A percentile compares a stretch with the other conserved stretches of the same genome.
phyloP scores from a whole-genome alignment of 1,284 basidiomycete genomes.

The Fomitopsis betulina region DNA sequence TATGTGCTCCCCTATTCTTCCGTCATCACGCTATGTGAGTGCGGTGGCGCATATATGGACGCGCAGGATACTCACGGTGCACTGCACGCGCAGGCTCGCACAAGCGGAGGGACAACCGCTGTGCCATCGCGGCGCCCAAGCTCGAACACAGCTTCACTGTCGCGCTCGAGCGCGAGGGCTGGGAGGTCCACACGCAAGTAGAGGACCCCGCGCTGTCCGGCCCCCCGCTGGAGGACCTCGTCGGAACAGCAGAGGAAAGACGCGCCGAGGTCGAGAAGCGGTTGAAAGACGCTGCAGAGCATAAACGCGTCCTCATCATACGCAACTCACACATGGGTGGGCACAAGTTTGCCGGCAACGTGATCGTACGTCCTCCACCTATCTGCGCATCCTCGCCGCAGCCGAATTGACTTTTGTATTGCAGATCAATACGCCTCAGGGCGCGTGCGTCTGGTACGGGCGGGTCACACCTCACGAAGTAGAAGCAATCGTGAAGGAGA shows the following conservation, averaged over 20 bases:
- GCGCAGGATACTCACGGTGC: not conserved
- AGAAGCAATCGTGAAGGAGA: constrained; percentile 82
- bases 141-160: constrained; percentile 68
- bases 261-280: constrained; percentile 41
- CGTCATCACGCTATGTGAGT: constrained; percentile 78
- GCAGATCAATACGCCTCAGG: constrained; percentile 84
- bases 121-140: constrained; percentile 80
- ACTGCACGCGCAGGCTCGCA: constrained; percentile 69
- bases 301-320: constrained; percentile 69
- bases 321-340: constrained; percentile 88
- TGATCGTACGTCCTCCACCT: constrained; percentile 57
- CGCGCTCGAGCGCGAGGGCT: constrained; percentile 60
- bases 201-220: constrained; percentile 59
- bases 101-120: constrained; percentile 87
- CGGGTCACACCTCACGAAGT: constrained; percentile 87
- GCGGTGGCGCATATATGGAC: not conserved
- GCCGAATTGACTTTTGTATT: not conserved
- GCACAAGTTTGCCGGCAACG: constrained; percentile 89
- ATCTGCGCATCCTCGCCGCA: not conserved
- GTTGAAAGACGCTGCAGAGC: constrained; percentile 43
- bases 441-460: constrained; percentile 89
- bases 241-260: constrained; percentile 35
- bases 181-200: constrained; percentile 71
- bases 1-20: constrained; percentile 75
- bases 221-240: constrained; percentile 51